These are phyloP conservation scores for Wickerhamiella alocasiicola DNA, from an alignment of 805 yeast species.

Conservation along the genomic window DNA sequence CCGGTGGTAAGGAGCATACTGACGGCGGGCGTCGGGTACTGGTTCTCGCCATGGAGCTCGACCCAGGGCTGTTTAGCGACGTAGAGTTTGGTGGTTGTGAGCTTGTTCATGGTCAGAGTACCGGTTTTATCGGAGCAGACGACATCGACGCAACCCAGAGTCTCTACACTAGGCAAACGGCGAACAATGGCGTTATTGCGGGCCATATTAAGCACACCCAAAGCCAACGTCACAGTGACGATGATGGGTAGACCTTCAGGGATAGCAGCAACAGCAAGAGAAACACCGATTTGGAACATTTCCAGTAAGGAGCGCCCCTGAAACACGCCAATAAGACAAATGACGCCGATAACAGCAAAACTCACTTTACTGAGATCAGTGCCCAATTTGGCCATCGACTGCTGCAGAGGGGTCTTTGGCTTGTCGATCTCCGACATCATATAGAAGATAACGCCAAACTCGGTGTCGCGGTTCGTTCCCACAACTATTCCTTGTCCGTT, in stretches of 20 bases:
- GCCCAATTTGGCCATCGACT: conserved; percentile 90
- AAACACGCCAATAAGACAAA: conserved; percentile 75
- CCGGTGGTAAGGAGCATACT: conserved; percentile 23
- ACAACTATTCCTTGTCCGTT: conserved; percentile 88
- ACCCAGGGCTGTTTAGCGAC: conserved; percentile 17
- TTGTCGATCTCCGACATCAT: conserved; percentile 93
- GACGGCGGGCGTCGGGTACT: conserved; percentile 16
- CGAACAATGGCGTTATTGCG: conserved; percentile 85
- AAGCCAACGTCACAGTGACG: conserved; percentile 91
- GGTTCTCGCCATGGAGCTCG: conserved; percentile 13
- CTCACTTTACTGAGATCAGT: conserved; percentile 76
- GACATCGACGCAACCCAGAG: conserved; percentile 47
- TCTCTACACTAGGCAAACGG: conserved; percentile 79
- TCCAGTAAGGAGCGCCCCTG: conserved; percentile 95
- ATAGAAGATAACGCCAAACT: conserved; percentile 86
- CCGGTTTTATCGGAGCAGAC: conserved; percentile 41
- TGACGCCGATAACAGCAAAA: conserved; percentile 80
- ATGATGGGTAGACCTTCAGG: conserved; percentile 98
- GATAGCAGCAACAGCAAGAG: conserved; percentile 96
- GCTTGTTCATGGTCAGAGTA: conserved; percentile 38
- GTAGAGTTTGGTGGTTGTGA: conserved; percentile 24
- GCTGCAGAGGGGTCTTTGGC: conserved; percentile 95
- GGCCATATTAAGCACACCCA: conserved; percentile 96
- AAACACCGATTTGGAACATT: conserved; percentile 95
- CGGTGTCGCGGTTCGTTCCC: conserved; percentile 80